Conservation (phyloP, 2,329 filamentous ascomycete species). For the Ploettnerulaceae sp. region DNA sequence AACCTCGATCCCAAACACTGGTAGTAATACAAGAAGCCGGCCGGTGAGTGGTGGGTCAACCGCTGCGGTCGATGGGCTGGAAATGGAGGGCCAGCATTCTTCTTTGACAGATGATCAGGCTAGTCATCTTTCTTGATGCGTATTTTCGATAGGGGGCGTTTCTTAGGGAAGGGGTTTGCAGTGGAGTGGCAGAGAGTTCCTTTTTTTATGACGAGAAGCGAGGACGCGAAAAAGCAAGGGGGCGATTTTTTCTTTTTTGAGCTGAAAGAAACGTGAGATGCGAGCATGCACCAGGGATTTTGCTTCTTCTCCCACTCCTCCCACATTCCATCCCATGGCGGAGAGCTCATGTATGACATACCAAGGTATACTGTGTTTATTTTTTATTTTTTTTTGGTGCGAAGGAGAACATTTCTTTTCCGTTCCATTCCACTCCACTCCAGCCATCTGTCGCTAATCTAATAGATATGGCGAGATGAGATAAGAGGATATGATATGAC, state of each 20-base stretch:
- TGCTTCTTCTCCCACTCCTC: background rate
- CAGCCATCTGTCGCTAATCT: no score
- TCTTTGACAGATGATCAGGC: constrained; percentile 28
- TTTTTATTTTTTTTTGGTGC: no score
- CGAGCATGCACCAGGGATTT: background rate
- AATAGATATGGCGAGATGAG: no score
- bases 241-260: background rate
- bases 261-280: background rate
- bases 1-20: constrained; percentile 12
- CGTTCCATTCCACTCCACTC: no score
- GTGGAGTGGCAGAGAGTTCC: background rate
- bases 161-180: background rate
- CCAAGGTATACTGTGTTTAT: background rate
- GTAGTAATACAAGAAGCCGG: constrained; percentile 14
- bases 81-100: constrained; percentile 14
- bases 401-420: no score
- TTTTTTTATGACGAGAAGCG: background rate
- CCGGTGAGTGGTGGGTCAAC: constrained; percentile 18
- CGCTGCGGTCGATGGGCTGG: constrained; percentile 19
- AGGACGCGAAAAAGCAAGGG: constrained; percentile 2
- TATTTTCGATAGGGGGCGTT: constrained; percentile 9
- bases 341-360: constrained; percentile 2
- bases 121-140: constrained; percentile 28
- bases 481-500: no score
- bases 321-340: background rate